Evolutionary conservation across 805 yeast species (phyloP).

Genomic region (Debaryomyces hansenii): DNA sequence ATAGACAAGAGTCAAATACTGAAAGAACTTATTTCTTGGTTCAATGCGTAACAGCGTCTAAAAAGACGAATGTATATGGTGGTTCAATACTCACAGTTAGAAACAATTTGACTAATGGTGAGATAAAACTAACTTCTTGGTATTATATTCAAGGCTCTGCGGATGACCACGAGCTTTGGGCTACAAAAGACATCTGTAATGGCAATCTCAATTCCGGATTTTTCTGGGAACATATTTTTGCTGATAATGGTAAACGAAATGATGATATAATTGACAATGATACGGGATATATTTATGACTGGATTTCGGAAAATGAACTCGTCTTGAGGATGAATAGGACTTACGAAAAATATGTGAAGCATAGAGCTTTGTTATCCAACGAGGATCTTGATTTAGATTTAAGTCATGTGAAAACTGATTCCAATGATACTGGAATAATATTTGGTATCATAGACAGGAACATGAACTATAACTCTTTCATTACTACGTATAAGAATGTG

Average conservation of each 20-base stretch:
- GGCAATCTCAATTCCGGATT: constrained; percentile 50
- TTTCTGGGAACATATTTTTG: constrained; percentile 50
- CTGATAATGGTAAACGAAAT: not conserved
- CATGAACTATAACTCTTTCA: constrained; percentile 10
- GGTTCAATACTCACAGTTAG: constrained; percentile 58
- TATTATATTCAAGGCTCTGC: constrained; percentile 89
- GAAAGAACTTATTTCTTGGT: constrained; percentile 31
- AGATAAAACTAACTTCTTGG: constrained; percentile 14
- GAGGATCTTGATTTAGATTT: constrained; percentile 9
- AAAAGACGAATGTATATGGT: constrained; percentile 18
- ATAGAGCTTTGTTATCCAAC: not conserved
- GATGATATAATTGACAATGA: constrained; percentile 18
- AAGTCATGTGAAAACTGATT: constrained; percentile 9
- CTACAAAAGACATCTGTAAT: constrained; percentile 36
- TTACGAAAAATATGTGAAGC: constrained; percentile 2
- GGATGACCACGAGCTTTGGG: constrained; percentile 91
- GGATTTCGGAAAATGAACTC: constrained; percentile 25
- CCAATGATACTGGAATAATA: constrained; percentile 22
- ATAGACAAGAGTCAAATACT: not conserved
- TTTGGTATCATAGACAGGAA: constrained; percentile 24
- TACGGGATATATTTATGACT: constrained; percentile 19
- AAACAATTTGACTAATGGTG: constrained; percentile 6
- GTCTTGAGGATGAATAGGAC: constrained; percentile 14
- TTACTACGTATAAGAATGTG: constrained; percentile 3
- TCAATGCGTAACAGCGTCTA: constrained; percentile 62